Evolutionary conservation across 1,284 basidiomycete species (phyloP), one percentile per base, ranked within the genome.

Genomic region (Pterulicium gracile): DNA sequence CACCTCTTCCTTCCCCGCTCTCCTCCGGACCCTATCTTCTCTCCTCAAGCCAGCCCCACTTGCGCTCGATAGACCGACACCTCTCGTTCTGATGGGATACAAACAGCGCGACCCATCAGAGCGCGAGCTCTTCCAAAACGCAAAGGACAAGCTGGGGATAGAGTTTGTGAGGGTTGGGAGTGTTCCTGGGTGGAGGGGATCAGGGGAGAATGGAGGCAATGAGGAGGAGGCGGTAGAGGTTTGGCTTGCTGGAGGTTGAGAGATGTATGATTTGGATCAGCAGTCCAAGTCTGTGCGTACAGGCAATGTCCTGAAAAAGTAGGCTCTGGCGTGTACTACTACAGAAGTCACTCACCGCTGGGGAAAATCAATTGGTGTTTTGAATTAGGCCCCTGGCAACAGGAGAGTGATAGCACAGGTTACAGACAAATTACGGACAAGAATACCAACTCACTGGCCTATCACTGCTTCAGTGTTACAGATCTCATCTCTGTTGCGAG

Each of bases 51-150:
- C 67, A 32, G 48, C 50, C 17, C n/a, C n/a, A n/a, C n/a, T n/a
- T n/a, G 22, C 56, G 19, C 55, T 27, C 49, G 13, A 56, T 24
- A 49, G 51, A 35, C 51, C 63, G 3, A 10, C 27, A 32, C 78
- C 81, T 1, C 51, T 69, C 2, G 65, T 91, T 2, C 53, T 92
- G 3, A 59, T 93, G 32, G 88, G 84, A 2, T 92, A 91, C 67
- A 91, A 93, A 57, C 79, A 91, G 59, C 77, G 88, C 23, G 82
- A 93, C 56, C 56, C 66, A 0, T 75, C 73, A 0, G 90, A 93
- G 61, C 66, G 87, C 36, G 70, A 68, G 2, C 63, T 92, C 19
- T 92, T 88, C 88, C 62, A 65, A 4, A 69, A 78, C 65, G 63
- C 72, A n/a, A 55, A 60, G 14, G 63, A 64, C 0, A n/a, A 32